Evolutionary conservation across 78 protist species (phyloP).

Genomic region (Speleostelium caveatum): DNA sequence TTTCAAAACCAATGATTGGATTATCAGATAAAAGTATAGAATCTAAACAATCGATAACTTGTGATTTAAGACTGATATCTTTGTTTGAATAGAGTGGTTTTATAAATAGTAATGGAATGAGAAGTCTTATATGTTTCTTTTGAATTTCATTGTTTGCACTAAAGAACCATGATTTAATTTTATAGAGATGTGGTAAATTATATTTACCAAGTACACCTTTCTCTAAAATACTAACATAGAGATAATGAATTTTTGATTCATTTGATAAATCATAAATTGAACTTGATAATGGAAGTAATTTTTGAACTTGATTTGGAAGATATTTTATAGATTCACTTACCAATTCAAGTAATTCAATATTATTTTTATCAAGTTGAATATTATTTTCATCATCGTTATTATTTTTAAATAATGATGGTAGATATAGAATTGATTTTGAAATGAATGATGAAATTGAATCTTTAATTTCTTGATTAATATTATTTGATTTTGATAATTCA

Average conservation of each 20-base stretch:
- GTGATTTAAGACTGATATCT: not conserved
- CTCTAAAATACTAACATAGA: not conserved
- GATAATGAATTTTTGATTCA: conserved; percentile 14
- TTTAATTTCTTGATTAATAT: not conserved
- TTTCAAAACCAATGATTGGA: conserved; percentile 24
- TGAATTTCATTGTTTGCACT: not conserved
- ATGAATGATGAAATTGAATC: not conserved
- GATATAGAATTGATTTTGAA: not conserved
- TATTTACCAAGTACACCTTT: conserved; percentile 7
- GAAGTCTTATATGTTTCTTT: not conserved
- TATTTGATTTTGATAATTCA: not conserved
- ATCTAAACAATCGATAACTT: conserved; percentile 12
- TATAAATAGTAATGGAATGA: not conserved
- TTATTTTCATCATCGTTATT: not conserved
- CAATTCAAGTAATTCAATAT: conserved; percentile 2
- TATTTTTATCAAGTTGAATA: not conserved
- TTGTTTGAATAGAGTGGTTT: conserved; percentile 1
- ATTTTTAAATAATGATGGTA: conserved; percentile 6
- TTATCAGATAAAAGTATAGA: not conserved
- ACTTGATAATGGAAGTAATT: not conserved
- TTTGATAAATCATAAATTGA: not conserved
- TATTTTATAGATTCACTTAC: conserved; percentile 3
- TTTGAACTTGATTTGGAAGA: not conserved
- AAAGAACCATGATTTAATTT: conserved; percentile 43
- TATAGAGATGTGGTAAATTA: conserved; percentile 6